These are phyloP conservation scores for Gnomoniopsis smithogilvyi DNA, from an alignment of 2,329 filamentous ascomycete species.

Conservation along the genomic window DNA sequence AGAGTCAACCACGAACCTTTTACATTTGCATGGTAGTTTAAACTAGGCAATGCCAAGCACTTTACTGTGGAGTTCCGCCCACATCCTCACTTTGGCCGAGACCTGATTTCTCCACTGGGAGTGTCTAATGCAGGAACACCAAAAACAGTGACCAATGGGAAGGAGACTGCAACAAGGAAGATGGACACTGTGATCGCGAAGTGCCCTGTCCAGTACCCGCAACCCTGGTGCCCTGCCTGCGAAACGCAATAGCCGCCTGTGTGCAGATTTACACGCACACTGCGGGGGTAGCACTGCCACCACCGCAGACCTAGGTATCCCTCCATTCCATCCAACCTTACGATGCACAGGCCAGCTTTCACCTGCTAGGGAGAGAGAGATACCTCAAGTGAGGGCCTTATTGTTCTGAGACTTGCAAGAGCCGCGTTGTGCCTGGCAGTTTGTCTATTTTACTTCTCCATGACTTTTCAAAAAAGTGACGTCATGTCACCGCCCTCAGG, in stretches of 20 bases:
- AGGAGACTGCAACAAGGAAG: too few relatives aligned
- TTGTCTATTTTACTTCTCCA: background rate
- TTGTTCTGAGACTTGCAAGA: background rate
- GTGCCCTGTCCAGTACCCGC: too few relatives aligned
- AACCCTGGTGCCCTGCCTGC: too few relatives aligned
- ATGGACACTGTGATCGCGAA: background rate
- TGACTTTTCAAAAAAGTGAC: conserved; percentile 4
- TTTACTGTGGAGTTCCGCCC: too few relatives aligned
- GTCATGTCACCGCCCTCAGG: conserved; percentile 12
- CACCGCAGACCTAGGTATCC: too few relatives aligned
- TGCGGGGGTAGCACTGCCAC: background rate
- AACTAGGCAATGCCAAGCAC: too few relatives aligned
- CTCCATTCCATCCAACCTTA: too few relatives aligned
- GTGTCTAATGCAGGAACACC: conserved; percentile 5
- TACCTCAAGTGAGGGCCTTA: background rate
- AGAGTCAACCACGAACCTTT: too few relatives aligned
- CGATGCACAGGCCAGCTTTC: background rate
- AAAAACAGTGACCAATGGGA: background rate
- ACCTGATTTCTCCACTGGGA: background rate
- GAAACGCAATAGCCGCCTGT: background rate
- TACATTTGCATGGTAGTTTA: too few relatives aligned
- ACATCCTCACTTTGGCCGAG: too few relatives aligned
- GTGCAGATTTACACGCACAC: background rate
- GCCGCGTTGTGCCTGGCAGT: background rate
- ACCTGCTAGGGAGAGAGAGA: background rate